These are phyloP conservation scores for Stachybotrys elegans DNA, from an alignment of 2,329 filamentous ascomycete genomes.

Conservation along the genomic window DNA sequence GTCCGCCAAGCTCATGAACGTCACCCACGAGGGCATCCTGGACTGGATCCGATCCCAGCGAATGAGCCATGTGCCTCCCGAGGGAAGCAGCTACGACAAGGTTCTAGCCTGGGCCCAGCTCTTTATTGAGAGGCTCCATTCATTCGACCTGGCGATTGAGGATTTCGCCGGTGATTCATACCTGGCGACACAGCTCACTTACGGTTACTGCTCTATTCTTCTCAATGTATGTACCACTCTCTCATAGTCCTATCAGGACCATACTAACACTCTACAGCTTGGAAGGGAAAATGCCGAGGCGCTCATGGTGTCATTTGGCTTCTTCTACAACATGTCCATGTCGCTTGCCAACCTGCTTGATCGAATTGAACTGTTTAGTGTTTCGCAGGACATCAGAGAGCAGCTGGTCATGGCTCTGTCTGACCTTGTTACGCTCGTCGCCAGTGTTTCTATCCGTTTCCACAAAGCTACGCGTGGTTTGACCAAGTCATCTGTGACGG, in stretches of 20 bases:
- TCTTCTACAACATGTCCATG: constrained; percentile 17
- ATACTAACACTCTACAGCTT: constrained; percentile 7
- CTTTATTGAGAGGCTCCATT: constrained; percentile 30
- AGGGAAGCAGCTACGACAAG: constrained; percentile 35
- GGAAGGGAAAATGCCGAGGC: constrained; percentile 16
- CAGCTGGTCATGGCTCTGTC: constrained; percentile 14
- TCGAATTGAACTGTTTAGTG: constrained; percentile 13
- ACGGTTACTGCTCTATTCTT: constrained; percentile 15
- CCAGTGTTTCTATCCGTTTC: constrained; percentile 15
- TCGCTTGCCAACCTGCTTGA: constrained; percentile 16
- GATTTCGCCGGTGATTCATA: constrained; percentile 30
- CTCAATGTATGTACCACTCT: constrained; percentile 10
- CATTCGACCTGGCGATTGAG: constrained; percentile 28
- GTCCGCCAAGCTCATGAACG: constrained; percentile 20
- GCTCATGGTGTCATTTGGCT: constrained; percentile 13
- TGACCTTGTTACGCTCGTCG: constrained; percentile 15
- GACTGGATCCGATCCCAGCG: constrained; percentile 33
- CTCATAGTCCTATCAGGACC: neutral
- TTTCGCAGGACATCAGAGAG: constrained; percentile 15
- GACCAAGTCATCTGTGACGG: constrained; percentile 8
- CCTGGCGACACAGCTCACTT: constrained; percentile 15
- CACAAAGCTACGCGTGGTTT: constrained; percentile 12
- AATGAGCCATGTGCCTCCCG: constrained; percentile 30
- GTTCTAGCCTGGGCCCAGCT: constrained; percentile 32
- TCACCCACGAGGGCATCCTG: constrained; percentile 18